phyloP scores from a whole-genome alignment of 805 yeast genomes.

The Starmerella geochares region DNA sequence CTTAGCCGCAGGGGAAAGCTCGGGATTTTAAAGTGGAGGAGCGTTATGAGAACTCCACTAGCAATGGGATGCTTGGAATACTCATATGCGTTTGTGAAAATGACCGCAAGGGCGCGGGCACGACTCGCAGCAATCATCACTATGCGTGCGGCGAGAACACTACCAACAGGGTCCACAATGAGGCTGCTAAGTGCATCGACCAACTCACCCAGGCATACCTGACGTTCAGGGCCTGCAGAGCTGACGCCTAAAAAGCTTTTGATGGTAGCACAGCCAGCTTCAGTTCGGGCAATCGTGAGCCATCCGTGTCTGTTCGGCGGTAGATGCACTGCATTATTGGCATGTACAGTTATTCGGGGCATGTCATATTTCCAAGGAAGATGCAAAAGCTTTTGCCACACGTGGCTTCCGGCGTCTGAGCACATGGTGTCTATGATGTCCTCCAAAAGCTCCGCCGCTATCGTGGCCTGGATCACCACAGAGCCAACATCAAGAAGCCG shows the following conservation, averaged over 20 bases:
- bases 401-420: slow-evolving; percentile 37
- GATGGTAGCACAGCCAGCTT: slow-evolving; percentile 20
- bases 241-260: slow-evolving; percentile 14
- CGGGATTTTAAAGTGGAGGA: slow-evolving; percentile 22
- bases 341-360: slow-evolving; percentile 21
- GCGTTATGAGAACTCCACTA: slow-evolving; percentile 5
- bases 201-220: slow-evolving; percentile 16
- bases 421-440: slow-evolving; percentile 30
- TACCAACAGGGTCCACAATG: slow-evolving; percentile 9
- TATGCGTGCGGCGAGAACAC: slow-evolving; percentile 14
- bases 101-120: slow-evolving; percentile 15
- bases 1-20: slow-evolving; percentile 21
- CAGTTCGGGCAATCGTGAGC: slow-evolving; percentile 15
- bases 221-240: slow-evolving; percentile 12
- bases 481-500: slow-evolving; percentile 33
- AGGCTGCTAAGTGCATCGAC: slow-evolving; percentile 7
- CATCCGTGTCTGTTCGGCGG: slow-evolving; percentile 14
- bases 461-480: slow-evolving; percentile 25
- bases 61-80: slow-evolving; percentile 19
- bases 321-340: slow-evolving; percentile 19
- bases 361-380: slow-evolving; percentile 27
- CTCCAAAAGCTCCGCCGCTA: slow-evolving; percentile 34
- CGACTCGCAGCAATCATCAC: slow-evolving; percentile 17
- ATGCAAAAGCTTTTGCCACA: slow-evolving; percentile 38
- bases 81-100: slow-evolving; percentile 16